Evolutionary conservation across 257 asterid species (phyloP).

Genomic region (Ophiorrhiza pumila): DNA sequence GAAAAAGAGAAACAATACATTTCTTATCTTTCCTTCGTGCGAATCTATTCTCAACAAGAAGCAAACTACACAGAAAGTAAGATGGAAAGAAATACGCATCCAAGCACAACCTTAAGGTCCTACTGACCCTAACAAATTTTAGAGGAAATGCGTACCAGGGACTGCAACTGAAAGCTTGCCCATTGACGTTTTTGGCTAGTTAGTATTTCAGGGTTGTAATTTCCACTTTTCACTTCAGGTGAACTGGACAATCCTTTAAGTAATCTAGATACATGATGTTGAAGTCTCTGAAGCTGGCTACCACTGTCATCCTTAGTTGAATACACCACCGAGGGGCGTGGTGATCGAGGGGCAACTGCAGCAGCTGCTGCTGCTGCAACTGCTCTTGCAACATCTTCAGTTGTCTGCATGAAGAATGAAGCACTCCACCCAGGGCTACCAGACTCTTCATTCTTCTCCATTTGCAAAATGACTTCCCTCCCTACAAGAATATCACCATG

Average conservation of each 20-base stretch:
- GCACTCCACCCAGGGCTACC: constrained; percentile 91
- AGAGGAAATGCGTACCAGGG: constrained; percentile 58
- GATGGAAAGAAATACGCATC: background rate
- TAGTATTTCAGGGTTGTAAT: constrained; percentile 88
- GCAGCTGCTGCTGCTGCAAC: constrained; percentile 97
- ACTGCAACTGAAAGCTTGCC: constrained; percentile 92
- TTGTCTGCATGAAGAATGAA: constrained; percentile 75
- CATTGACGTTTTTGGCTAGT: constrained; percentile 99
- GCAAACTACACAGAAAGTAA: background rate
- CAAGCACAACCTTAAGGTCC: background rate
- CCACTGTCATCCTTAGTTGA: constrained; percentile 85
- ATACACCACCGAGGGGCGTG: constrained; percentile 88
- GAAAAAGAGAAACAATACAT: background rate
- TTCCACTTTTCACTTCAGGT: constrained; percentile 65
- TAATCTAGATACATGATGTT: constrained; percentile 78
- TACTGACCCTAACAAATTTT: background rate
- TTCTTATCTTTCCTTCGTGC: background rate
- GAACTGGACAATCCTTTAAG: constrained; percentile 84
- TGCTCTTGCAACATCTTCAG: constrained; percentile 95
- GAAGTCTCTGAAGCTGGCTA: constrained; percentile 71
- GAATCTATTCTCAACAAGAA: background rate
- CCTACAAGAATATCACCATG: constrained; percentile 25
- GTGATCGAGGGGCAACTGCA: constrained; percentile 74
- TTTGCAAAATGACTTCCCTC: constrained; percentile 28
- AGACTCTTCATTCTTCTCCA: constrained; percentile 77